Base-by-base conservation (phyloP, 2,329 filamentous ascomycete species). In the Knoxdaviesia capensis region DNA sequence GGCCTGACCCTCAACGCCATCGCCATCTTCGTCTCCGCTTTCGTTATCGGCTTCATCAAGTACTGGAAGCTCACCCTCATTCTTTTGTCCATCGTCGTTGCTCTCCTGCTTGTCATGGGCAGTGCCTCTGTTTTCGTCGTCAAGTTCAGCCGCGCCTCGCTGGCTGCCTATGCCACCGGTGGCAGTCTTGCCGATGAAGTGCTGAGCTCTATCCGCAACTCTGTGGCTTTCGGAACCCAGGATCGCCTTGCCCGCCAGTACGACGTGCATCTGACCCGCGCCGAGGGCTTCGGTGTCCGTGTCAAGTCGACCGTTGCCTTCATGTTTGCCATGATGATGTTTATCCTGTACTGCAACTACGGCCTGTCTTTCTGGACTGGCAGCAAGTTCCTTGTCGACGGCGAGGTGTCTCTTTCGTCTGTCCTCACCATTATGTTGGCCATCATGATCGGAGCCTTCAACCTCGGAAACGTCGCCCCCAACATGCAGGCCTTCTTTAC, bases 61-160 rank as follows among this genome's bases (percentile, higher is more conserved):
- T 92, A 81, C 59, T 94, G 88, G 83, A 94, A 90, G 59, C 65
- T 96, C 48, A 90, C 90, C 0, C 62, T 94, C 41, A 94, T 98
- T 50, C 69, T 94, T 35, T 69, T 75, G 29, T 88, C 82, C 1
- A 85, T 82, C 1, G 77, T 96, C 47, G 64, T 88, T 37, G 82
- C 85, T 2, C 74, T 96, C 40, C 59, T 84, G n/a, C 47, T 82
- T 9, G 68, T 80, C 48, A 90, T 92, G 77, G 83, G 78, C 38
- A 62, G 65, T 41, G 76, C 80, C 9, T 83, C 80, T 5, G 64
- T 61, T 3, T 82, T 85, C 52, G 80, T 94, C 51, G 66, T 93
- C 54, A 84, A 77, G 56, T 88, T 72, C 58, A 87, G 79, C 59
- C 88, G 86, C 59, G 63, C 74, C 44, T 80, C 81, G 2, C 66